Base-by-base conservation (phyloP, 2,329 filamentous ascomycete genomes). In the Stromatinia cepivora region DNA sequence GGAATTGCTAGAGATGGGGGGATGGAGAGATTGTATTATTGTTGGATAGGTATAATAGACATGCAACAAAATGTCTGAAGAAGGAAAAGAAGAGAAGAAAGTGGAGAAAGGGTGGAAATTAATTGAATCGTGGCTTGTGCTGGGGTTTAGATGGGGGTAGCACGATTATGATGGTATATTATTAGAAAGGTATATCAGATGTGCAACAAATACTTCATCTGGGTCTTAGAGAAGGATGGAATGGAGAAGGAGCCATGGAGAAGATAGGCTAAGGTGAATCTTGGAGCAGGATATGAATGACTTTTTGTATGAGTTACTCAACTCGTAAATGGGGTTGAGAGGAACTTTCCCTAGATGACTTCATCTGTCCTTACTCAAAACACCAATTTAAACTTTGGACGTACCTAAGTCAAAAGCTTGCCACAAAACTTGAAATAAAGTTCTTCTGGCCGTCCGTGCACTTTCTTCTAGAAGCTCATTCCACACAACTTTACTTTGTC, bases 111-210 rank as follows among this genome's bases (percentile, higher is more conserved):
- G 28, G 6, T 48, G 58, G 58, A 36, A 31, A 45, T 31, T 28
- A 25, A 46, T 46, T 48, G 13, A 25, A 25, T 42, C 7, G n/a
- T 42, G 56, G 22, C 36, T 17, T 46, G 58, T 48, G 28, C 34
- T 48, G 20, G 20, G 58, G 22, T 46, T 46, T 15, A 22, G 28
- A 48, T 25, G 22, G 28, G 7, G 8, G 11, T 59, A 28, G 15
- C 28, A 22, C 13, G 8, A 31, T 48, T n/a, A 8, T 3, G 11
- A 31, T 3, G 11, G 25, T 48, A 48, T 62, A 62, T 62, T 48
- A 62, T 48, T 58, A 58, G 34, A 58, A 28, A 7, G 56, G 36
- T 62, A 62, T 50, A 62, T 62, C 13, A 62, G 59, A 62, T n/a
- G 22, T 62, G 59, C 59, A 62, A 50, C 59, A 62, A 50, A 17